Evolutionary conservation across 2,329 filamentous ascomycete genomes (phyloP).

Genomic region (Knufia petricola): DNA sequence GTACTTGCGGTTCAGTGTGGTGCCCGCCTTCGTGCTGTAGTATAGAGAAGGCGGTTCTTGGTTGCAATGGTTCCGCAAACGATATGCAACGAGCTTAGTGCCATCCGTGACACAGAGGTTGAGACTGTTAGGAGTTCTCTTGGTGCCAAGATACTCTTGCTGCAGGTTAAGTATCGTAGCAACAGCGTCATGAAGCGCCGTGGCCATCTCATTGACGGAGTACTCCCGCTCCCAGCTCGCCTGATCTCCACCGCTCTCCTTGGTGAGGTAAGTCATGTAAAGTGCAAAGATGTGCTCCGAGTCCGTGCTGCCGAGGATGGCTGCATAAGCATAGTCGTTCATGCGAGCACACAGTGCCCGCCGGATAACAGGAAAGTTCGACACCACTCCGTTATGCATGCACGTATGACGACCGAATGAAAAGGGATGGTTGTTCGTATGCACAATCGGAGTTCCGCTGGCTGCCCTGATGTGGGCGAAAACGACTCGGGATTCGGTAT

Average conservation of each 20-base stretch:
- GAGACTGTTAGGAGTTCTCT: conserved; percentile 36
- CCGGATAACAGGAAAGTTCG: conserved; percentile 38
- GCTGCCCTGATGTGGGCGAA: conserved; percentile 47
- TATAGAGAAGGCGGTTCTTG: conserved; percentile 46
- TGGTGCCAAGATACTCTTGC: conserved; percentile 29
- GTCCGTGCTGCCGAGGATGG: conserved; percentile 43
- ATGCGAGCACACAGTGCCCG: conserved; percentile 38
- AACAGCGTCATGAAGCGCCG: conserved; percentile 35
- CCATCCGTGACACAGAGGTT: conserved; percentile 47
- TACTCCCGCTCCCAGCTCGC: conserved; percentile 37
- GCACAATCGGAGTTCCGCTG: conserved; percentile 39
- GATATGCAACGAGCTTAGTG: conserved; percentile 39
- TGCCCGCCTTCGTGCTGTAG: conserved; percentile 41
- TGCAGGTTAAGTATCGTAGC: conserved; percentile 40
- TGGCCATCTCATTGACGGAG: conserved; percentile 33
- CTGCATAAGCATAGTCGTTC: conserved; percentile 39
- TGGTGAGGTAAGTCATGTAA: conserved; percentile 25
- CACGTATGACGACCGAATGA: conserved; percentile 45
- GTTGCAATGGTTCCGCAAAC: conserved; percentile 43
- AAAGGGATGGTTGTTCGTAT: conserved; percentile 47
- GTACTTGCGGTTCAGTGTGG: conserved; percentile 45
- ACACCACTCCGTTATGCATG: conserved; percentile 48
- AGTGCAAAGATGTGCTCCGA: conserved; percentile 44
- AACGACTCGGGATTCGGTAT: conserved; percentile 41
- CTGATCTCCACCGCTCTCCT: conserved; percentile 17